Conservation (phyloP, 805 yeast genomes). For the Candida morakotiae region DNA sequence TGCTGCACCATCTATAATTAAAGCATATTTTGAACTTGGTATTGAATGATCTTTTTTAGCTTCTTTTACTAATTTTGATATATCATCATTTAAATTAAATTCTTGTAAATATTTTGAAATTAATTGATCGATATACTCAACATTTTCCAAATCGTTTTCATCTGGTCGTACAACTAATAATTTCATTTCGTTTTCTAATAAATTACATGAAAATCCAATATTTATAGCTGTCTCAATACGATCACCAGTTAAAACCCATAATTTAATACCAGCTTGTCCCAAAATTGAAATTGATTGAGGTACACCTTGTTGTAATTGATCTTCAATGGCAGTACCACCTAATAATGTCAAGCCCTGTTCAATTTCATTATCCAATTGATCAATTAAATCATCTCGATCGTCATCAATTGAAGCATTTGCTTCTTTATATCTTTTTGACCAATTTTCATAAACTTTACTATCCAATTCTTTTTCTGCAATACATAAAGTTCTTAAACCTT, state of each 20-base stretch:
- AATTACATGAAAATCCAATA: conserved; percentile 75
- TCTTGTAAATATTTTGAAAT: conserved; percentile 47
- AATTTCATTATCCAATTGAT: conserved; percentile 51
- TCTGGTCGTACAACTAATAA: conserved; percentile 58
- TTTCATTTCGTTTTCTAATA: conserved; percentile 65
- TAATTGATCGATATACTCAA: conserved; percentile 29
- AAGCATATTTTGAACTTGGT: conserved; percentile 54
- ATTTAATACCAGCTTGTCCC: conserved; percentile 69
- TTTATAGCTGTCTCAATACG: conserved; percentile 80
- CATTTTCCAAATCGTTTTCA: conserved; percentile 49
- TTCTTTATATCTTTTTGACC: conserved; percentile 54
- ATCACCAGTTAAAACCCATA: conserved; percentile 84
- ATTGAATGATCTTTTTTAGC: conserved; percentile 64
- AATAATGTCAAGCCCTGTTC: conserved; percentile 54
- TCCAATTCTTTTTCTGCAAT: conserved; percentile 56
- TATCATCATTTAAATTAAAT: conserved; percentile 33
- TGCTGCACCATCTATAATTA: conserved; percentile 70
- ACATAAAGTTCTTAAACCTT: conserved; percentile 75
- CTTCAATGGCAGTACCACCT: conserved; percentile 84
- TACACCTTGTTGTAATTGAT: conserved; percentile 72
- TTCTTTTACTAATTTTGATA: conserved; percentile 36
- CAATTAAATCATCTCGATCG: conserved; percentile 56
- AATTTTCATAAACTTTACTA: conserved; percentile 41
- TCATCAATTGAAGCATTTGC: conserved; percentile 54
- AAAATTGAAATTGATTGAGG: conserved; percentile 67